These are phyloP conservation scores for Pseudogymnoascus sp. DNA, from an alignment of 2,329 filamentous ascomycete genomes.

Conservation along the genomic window DNA sequence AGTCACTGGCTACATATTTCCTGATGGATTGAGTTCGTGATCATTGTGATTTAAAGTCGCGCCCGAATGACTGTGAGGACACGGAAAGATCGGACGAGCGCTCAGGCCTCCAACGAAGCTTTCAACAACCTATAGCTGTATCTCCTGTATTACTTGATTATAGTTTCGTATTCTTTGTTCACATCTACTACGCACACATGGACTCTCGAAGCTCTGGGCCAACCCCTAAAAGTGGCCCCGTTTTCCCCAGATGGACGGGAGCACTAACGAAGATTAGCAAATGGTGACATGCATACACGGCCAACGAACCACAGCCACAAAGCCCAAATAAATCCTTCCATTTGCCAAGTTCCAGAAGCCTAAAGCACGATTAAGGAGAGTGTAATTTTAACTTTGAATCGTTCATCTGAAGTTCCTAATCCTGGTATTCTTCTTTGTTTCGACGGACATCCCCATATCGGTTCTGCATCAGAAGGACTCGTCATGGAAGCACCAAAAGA, in stretches of 20 bases:
- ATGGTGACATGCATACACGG: neutral
- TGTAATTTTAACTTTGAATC: neutral
- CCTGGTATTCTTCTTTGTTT: neutral
- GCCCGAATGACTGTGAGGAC: neutral
- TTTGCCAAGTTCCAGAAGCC: neutral
- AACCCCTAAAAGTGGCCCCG: neutral
- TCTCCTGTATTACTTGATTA: neutral
- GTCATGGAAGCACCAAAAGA: neutral
- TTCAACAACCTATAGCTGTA: neutral
- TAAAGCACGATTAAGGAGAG: neutral
- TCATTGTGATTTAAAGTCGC: neutral
- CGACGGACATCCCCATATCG: neutral
- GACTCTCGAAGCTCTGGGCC: neutral
- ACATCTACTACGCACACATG: neutral
- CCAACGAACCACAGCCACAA: neutral
- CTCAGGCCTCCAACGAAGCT: neutral
- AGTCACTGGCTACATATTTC: neutral
- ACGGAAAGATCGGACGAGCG: neutral
- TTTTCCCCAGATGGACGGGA: neutral
- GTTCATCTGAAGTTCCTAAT: neutral
- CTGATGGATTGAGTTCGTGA: neutral
- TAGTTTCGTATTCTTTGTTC: neutral
- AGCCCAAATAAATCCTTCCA: neutral
- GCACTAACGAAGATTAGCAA: slow-evolving; percentile 4
- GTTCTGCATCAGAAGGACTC: neutral